phyloP scores from a whole-genome alignment of 1,284 basidiomycete species.

The Phellopilus nigrolimitatus region DNA sequence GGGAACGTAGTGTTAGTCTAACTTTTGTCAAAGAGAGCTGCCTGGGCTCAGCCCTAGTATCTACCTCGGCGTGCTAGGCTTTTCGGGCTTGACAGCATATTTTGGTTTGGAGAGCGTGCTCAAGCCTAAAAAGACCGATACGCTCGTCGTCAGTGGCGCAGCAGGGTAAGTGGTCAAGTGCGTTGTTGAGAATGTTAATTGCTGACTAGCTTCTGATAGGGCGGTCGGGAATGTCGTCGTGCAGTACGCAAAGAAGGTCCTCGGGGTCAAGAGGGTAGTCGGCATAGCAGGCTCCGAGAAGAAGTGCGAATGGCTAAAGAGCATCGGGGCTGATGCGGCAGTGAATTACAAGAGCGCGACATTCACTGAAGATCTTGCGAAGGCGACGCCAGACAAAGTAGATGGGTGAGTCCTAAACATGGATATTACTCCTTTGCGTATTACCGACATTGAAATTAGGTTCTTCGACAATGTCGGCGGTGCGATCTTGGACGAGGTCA shows the following conservation, averaged over 20 bases:
- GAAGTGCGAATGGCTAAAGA: constrained; percentile 41
- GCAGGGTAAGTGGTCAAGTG: constrained; percentile 26
- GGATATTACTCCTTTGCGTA: constrained; percentile 23
- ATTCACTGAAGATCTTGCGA: constrained; percentile 20
- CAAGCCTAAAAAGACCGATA: constrained; percentile 32
- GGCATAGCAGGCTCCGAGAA: constrained; percentile 42
- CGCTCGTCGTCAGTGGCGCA: constrained; percentile 35
- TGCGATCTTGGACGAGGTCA: constrained; percentile 31
- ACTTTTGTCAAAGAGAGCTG: constrained; percentile 3
- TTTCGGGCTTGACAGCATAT: constrained; percentile 30
- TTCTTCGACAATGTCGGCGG: constrained; percentile 38
- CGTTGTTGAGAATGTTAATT: not conserved
- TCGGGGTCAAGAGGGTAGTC: constrained; percentile 38
- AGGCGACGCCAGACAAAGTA: constrained; percentile 19
- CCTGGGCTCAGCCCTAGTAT: constrained; percentile 22
- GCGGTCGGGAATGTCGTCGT: constrained; percentile 29
- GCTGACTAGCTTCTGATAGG: constrained; percentile 15
- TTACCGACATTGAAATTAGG: not conserved
- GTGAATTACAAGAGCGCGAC: constrained; percentile 40
- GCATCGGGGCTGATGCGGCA: constrained; percentile 39
- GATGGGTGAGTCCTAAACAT: constrained; percentile 19
- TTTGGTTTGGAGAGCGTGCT: constrained; percentile 31
- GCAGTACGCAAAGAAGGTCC: constrained; percentile 33
- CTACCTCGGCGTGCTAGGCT: constrained; percentile 27
- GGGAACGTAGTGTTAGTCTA: not conserved